These are phyloP conservation scores for Vicia sativa DNA, from an alignment of 306 rosid species.

Conservation along the genomic window DNA sequence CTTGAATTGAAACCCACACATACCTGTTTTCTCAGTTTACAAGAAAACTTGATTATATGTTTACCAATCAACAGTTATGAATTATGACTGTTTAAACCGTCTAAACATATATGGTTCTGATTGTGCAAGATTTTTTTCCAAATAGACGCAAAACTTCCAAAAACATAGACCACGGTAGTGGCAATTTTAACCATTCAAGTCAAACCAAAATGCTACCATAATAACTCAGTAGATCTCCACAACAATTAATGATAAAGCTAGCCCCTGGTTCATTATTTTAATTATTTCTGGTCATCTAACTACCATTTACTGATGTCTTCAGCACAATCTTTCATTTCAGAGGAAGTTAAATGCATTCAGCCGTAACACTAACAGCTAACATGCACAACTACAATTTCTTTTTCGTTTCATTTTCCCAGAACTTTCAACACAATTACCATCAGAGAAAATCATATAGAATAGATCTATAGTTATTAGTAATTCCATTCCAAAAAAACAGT, in stretches of 20 bases:
- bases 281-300: constrained; percentile 16
- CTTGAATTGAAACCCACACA: not conserved
- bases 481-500: constrained; percentile 22
- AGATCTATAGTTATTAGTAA: constrained; percentile 14
- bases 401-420: not conserved
- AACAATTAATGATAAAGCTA: constrained; percentile 11
- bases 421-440: not conserved
- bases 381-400: constrained; percentile 35
- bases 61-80: not conserved
- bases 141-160: constrained; percentile 17
- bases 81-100: not conserved
- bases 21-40: not conserved
- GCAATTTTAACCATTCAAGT: constrained; percentile 6
- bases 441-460: constrained; percentile 17
- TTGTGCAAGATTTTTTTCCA: not conserved
- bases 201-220: constrained; percentile 11
- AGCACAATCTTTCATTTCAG: constrained; percentile 23
- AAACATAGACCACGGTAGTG: not conserved
- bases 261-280: constrained; percentile 1
- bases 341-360: constrained; percentile 27
- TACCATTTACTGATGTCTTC: constrained; percentile 19
- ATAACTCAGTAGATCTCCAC: not conserved
- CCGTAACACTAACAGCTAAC: not conserved
- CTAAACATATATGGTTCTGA: not conserved
- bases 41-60: not conserved